Evolutionary conservation across 2,329 filamentous ascomycete species (phyloP), one percentile per base, ranked within the genome.

Genomic region (Zymoseptoria crescenta): DNA sequence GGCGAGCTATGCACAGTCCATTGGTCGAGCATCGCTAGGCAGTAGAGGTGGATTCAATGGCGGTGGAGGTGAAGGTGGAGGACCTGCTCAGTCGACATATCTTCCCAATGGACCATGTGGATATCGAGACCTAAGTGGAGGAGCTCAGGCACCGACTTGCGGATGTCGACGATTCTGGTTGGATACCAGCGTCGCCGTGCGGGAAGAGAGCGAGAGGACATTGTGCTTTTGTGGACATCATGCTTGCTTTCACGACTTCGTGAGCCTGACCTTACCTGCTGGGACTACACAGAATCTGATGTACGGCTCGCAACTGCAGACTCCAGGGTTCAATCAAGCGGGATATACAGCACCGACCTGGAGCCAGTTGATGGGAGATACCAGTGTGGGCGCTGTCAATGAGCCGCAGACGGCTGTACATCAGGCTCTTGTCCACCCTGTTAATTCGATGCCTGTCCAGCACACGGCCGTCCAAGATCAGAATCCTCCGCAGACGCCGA

Each of bases 181-280:
- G 61, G 68, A 72, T 58, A 61, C 57, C 10, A 59, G 55, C 10
- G 58, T 54, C 27, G 63, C 50, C 24, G 57, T 69, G 52, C 61
- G 70, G 56, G 67, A 66, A 27, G 54, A 56, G 10, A 54, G 58
- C 10, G 64, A 76, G 45, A 66, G 69, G 62, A 72, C 76, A 2
- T 76, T 69, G 71, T 83, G 81, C 70, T 77, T 79, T 57, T 83
- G 81, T 65, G 78, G 78, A 49, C 81, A 83, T 68, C 81, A 83
- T 74, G 80, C 80, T 6, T 83, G 81, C 69, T 83, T 79, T 67
- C 81, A 83, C 70, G 66, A 73, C 24, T 54, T 29, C 30, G 57
- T 57, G 48, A 52, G 55, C 13, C 56, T 41, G 16, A 29, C 10
- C 24, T 29, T 54, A 16, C 28, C 19, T 19, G 50, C 48, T 16